Base-by-base conservation (phyloP, 1,284 basidiomycete species). In the Volvariella surrecta region DNA sequence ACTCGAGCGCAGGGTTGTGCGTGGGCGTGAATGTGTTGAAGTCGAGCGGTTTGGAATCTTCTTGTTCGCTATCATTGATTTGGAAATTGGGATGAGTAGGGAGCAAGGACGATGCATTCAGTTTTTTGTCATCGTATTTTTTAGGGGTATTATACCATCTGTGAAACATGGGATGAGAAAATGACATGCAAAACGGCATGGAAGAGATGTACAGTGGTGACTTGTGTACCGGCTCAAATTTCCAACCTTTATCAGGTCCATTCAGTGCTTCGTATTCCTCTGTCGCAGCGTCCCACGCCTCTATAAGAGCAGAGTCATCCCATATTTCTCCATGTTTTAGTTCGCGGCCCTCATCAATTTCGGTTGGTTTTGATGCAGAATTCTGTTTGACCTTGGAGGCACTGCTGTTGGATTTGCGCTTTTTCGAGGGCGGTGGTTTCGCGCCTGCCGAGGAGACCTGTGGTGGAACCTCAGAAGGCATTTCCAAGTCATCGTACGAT, bases 81-180 rank as follows among this genome's bases (percentile, higher is more conserved):
- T n/a, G n/a, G 39, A 41, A n/a, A n/a, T n/a, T n/a, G n/a, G n/a
- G n/a, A n/a, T n/a, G n/a, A n/a, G n/a, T n/a, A n/a, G n/a, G n/a
- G n/a, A n/a, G n/a, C 28, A 43, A 20, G 15, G 43, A 11, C 32
- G 43, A 31, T n/a, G 43, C 32, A 3, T 39, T 17, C 32, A 24
- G 17, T 16, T 31, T 37, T 48, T 45, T 37, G 43, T 34, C 30
- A 38, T 44, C 40, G 56, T 54, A 60, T 60, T 40, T 64, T 57
- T n/a, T 70, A 68, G 84, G 81, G 31, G 75, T 60, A 54, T 85
- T 87, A 53, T 84, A 86, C 85, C 84, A 89, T 54, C 85, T 89
- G 45, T 15, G n/a, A n/a, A n/a, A n/a, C 24, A 28, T 38, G 30
- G 37, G 31, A 44, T 46, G 38, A 41, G 24, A 37, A 11, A 17